Conservation (phyloP, 352 stramenopile genomes). For the Albugo laibachii region DNA sequence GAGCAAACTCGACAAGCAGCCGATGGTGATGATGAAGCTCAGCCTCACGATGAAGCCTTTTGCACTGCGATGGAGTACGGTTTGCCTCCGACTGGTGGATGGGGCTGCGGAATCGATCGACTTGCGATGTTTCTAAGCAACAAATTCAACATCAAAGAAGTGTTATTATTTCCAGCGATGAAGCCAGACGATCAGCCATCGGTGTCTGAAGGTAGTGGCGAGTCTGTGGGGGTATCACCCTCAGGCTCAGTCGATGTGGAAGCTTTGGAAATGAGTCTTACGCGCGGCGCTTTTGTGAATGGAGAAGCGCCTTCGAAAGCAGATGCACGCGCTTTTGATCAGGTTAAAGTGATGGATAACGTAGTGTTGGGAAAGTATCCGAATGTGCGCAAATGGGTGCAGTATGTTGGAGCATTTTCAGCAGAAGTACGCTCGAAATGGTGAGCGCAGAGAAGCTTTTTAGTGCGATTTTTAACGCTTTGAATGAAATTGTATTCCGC, state of each 20-base stretch:
- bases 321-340: constrained; percentile 37
- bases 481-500: too few relatives aligned
- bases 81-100: constrained; percentile 92
- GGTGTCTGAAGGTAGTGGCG: neutral
- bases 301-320: constrained; percentile 50
- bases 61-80: constrained; percentile 90
- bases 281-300: constrained; percentile 36
- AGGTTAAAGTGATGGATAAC: constrained; percentile 58
- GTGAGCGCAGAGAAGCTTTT: constrained; percentile 6
- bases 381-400: constrained; percentile 53
- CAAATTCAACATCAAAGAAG: constrained; percentile 92
- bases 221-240: neutral
- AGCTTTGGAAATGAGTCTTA: constrained; percentile 44
- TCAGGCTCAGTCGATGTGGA: constrained; percentile 27
- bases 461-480: too few relatives aligned
- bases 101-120: constrained; percentile 95
- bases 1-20: constrained; percentile 66
- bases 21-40: constrained; percentile 62
- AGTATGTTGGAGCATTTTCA: constrained; percentile 54
- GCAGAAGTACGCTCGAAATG: constrained; percentile 58
- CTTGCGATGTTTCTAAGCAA: constrained; percentile 95
- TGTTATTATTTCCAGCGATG: constrained; percentile 99
- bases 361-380: constrained; percentile 52
- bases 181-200: constrained; percentile 82
- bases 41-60: constrained; percentile 90